These are phyloP conservation scores for Tolypocladium cylindrosporum DNA, from an alignment of 2,329 filamentous ascomycete species.

Conservation along the genomic window DNA sequence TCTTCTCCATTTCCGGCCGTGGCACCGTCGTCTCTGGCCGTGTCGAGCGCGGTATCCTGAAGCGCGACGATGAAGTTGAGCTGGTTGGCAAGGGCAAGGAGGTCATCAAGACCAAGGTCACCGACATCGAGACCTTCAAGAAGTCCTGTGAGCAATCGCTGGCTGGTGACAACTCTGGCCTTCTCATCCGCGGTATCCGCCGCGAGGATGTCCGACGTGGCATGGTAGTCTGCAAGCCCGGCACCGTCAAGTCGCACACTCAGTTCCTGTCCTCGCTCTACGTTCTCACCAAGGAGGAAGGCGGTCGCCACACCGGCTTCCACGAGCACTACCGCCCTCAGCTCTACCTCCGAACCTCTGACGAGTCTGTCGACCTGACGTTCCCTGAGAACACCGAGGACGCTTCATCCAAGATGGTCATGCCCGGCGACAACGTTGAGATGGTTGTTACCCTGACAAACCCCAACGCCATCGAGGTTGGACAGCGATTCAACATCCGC, in stretches of 20 bases:
- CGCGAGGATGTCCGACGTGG: slow-evolving; percentile 90
- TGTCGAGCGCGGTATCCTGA: slow-evolving; percentile 90
- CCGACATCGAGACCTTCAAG: slow-evolving; percentile 99
- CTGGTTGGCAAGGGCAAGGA: slow-evolving; percentile 76
- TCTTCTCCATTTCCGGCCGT: slow-evolving; percentile 84
- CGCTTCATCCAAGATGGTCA: slow-evolving; percentile 66
- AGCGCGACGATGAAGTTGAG: slow-evolving; percentile 92
- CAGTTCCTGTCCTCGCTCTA: slow-evolving; percentile 96
- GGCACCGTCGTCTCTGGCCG: slow-evolving; percentile 94
- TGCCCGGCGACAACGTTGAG: slow-evolving; percentile 98
- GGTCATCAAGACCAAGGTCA: slow-evolving; percentile 96
- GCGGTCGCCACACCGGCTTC: slow-evolving; percentile 94
- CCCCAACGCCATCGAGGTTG: slow-evolving; percentile 79
- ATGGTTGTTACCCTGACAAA: slow-evolving; percentile 83
- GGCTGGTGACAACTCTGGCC: slow-evolving; percentile 95
- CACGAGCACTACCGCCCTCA: slow-evolving; percentile 93
- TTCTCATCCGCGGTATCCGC: slow-evolving; percentile 89
- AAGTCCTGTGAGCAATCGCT: slow-evolving; percentile 96
- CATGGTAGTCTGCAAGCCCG: slow-evolving; percentile 86
- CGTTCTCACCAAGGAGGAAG: slow-evolving; percentile 94
- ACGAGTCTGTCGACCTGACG: slow-evolving; percentile 65
- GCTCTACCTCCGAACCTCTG: slow-evolving; percentile 89
- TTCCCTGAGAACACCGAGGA: slow-evolving; percentile 82
- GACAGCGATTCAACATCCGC: slow-evolving; percentile 96
- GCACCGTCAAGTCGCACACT: slow-evolving; percentile 73